A percentile compares a stretch with the other conserved stretches of the same genome.
Conservation (phyloP, 2,329 filamentous ascomycete genomes). For the Monosporascus sp. region DNA sequence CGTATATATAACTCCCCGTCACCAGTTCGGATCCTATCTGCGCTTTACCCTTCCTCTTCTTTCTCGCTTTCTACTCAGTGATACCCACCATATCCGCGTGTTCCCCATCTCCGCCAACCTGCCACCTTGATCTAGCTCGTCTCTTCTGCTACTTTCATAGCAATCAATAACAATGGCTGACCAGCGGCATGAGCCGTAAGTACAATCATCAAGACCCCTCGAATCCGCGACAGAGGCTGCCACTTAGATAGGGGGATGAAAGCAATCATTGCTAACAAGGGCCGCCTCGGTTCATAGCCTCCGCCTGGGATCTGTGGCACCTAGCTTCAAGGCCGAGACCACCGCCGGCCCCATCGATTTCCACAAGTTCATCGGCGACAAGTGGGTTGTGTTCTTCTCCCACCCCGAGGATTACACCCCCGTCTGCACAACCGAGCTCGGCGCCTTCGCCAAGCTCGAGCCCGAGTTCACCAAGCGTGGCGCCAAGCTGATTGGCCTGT, state of each 20-base stretch:
- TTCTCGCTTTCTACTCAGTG: background rate
- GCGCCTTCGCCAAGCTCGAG: slow-evolving; percentile 84
- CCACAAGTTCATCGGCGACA: slow-evolving; percentile 73
- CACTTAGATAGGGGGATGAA: background rate
- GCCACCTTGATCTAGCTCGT: background rate
- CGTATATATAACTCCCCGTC: background rate
- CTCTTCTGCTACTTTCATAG: background rate
- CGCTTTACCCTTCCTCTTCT: background rate
- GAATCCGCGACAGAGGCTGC: no score
- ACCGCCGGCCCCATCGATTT: slow-evolving; percentile 75
- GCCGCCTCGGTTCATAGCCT: slow-evolving; percentile 35
- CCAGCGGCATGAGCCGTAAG: slow-evolving; percentile 24
- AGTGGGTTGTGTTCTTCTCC: slow-evolving; percentile 78
- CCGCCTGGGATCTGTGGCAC: slow-evolving; percentile 61
- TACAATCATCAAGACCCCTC: background rate
- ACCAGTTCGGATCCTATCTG: background rate
- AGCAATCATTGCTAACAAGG: background rate
- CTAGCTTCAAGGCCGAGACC: slow-evolving; percentile 80
- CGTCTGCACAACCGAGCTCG: slow-evolving; percentile 93
- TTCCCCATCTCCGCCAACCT: slow-evolving; percentile 1
- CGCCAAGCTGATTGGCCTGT: slow-evolving; percentile 87
- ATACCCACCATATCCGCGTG: slow-evolving; percentile 5
- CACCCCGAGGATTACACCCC: slow-evolving; percentile 90
- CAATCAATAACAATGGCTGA: slow-evolving; percentile 20
- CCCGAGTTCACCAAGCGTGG: slow-evolving; percentile 80